phyloP scores from a whole-genome alignment of 345 rosid species.

The Linum trigynum region DNA sequence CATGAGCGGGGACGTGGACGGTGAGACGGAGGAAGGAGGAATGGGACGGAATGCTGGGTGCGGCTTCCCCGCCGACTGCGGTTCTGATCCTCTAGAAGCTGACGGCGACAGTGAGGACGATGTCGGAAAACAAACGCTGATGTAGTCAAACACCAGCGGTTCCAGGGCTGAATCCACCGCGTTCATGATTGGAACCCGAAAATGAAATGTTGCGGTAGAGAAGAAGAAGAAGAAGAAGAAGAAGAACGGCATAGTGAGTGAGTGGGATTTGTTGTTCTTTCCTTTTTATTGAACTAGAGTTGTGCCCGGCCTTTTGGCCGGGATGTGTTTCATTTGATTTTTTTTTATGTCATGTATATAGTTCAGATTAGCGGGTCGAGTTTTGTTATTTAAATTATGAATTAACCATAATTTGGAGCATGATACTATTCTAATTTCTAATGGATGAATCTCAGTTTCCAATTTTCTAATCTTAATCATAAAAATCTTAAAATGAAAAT shows the following conservation, averaged over 20 bases:
- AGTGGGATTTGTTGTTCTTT: not conserved
- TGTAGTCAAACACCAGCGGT: constrained; percentile 36
- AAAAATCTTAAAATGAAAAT: no score
- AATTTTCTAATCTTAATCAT: no score
- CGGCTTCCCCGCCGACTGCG: constrained; percentile 6
- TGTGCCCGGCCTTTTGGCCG: no score
- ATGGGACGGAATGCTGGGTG: not conserved
- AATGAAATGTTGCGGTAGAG: not conserved
- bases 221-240: not conserved
- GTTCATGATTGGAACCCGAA: constrained; percentile 12
- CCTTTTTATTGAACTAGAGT: not conserved
- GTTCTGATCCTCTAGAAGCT: constrained; percentile 65
- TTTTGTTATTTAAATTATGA: no score
- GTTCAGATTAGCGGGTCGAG: no score
- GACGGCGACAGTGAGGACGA: constrained; percentile 46
- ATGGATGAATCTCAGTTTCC: no score
- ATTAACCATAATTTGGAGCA: no score
- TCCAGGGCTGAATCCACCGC: constrained; percentile 37
- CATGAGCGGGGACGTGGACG: not conserved
- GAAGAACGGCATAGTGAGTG: not conserved
- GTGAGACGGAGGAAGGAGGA: not conserved
- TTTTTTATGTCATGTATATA: no score
- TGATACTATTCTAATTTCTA: no score
- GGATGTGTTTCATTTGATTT: no score
- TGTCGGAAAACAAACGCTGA: constrained; percentile 34